Conservation (phyloP, 1,284 basidiomycete genomes). For the Thelephora terrestris region DNA sequence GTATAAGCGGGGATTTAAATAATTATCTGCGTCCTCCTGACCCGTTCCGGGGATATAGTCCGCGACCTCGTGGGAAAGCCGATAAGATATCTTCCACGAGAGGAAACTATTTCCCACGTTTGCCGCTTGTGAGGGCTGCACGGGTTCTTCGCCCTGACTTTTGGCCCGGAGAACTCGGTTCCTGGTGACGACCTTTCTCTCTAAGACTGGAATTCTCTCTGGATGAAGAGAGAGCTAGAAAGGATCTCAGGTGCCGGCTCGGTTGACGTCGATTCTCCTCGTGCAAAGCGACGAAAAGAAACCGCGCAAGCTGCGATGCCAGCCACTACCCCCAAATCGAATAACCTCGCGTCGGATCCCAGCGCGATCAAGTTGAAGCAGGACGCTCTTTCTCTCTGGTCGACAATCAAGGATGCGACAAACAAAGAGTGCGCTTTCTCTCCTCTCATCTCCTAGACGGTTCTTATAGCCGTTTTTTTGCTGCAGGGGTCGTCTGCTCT, state of each 20-base stretch:
- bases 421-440: conserved; percentile 69
- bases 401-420: conserved; percentile 66
- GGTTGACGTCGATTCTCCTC: conserved; percentile 46
- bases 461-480: conserved; percentile 10
- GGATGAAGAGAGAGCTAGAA: conserved; percentile 58
- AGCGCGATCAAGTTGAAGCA: conserved; percentile 41
- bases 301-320: conserved; percentile 20
- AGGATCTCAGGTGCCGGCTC: conserved; percentile 33
- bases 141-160: background rate
- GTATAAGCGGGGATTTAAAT: no score
- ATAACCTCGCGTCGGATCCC: conserved; percentile 23
- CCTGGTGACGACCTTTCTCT: background rate
- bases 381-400: conserved; percentile 52
- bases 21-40: no score
- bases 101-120: no score
- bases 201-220: conserved; percentile 20
- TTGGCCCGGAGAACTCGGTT: background rate
- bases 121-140: background rate
- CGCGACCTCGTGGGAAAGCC: no score
- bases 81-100: no score
- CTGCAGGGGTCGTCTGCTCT: conserved; percentile 53
- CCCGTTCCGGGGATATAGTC: no score
- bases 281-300: conserved; percentile 62
- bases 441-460: conserved; percentile 21
- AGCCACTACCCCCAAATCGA: conserved; percentile 13